Evolutionary conservation across 2,329 filamentous ascomycete species (phyloP).

Genomic region (Aureobasidium uvarum): DNA sequence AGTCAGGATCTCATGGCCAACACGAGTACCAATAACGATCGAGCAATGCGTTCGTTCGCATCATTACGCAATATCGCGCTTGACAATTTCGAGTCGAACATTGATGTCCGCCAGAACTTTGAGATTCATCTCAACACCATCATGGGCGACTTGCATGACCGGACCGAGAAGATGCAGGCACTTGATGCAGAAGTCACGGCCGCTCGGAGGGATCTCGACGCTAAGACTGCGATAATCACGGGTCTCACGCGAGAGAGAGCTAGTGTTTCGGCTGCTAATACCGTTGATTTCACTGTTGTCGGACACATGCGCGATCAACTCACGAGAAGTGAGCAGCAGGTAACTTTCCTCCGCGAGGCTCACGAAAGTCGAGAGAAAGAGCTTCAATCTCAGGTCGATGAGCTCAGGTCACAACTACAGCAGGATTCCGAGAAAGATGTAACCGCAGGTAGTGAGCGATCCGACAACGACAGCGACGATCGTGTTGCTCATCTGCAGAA

Average conservation of each 20-base stretch:
- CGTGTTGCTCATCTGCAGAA: conserved; percentile 65
- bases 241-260: conserved; percentile 90
- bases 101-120: conserved; percentile 87
- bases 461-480: conserved; percentile 46
- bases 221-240: conserved; percentile 92
- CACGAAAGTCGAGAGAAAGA: conserved; percentile 74
- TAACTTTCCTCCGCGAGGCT: conserved; percentile 68
- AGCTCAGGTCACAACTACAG: conserved; percentile 59
- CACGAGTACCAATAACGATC: conserved; percentile 59
- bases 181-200: conserved; percentile 80
- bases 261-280: conserved; percentile 74
- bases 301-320: conserved; percentile 85
- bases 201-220: conserved; percentile 93
- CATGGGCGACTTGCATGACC: conserved; percentile 84
- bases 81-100: conserved; percentile 78
- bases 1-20: conserved; percentile 67
- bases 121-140: conserved; percentile 87
- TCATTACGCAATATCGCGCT: conserved; percentile 83
- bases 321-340: conserved; percentile 76
- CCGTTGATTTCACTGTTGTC: conserved; percentile 88
- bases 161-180: conserved; percentile 86
- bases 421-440: conserved; percentile 33
- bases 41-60: conserved; percentile 86
- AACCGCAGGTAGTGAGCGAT: conserved; percentile 29
- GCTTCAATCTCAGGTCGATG: conserved; percentile 67